These are phyloP conservation scores for Thermoascus crustaceus DNA, from an alignment of 2,329 filamentous ascomycete species.

Conservation along the genomic window DNA sequence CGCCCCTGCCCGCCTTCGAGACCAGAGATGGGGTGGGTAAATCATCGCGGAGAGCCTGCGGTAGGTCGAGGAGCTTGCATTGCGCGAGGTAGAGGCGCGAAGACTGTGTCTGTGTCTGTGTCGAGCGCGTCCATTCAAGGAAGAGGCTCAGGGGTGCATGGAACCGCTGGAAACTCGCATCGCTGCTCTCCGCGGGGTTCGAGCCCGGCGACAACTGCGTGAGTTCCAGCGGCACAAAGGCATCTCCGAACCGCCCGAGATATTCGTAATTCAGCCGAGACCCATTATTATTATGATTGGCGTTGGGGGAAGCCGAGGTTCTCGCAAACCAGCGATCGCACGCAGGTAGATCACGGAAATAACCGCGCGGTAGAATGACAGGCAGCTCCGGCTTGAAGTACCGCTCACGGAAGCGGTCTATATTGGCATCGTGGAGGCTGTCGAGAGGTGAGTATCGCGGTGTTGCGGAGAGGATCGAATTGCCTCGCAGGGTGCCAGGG, in stretches of 20 bases:
- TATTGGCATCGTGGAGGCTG: conserved; percentile 22
- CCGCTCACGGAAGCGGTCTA: conserved; percentile 44
- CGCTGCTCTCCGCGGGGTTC: conserved; percentile 1
- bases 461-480: conserved; percentile 4
- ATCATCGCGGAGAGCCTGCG: conserved; percentile 53
- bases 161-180: conserved; percentile 37
- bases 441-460: conserved; percentile 19
- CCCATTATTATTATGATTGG: too few species aligned
- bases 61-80: conserved; percentile 62
- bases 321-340: conserved; percentile 51
- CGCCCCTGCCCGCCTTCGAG: conserved; percentile 57
- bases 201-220: conserved; percentile 21
- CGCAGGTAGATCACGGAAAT: conserved; percentile 45
- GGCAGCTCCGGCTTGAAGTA: conserved; percentile 49
- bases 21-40: conserved; percentile 62
- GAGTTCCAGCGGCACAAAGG: conserved; percentile 53
- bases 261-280: conserved; percentile 36
- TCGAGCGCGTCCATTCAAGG: conserved; percentile 42
- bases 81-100: conserved; percentile 76
- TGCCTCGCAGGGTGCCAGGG: conserved; percentile 1
- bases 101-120: conserved; percentile 15
- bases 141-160: conserved; percentile 54
- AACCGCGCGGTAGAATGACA: conserved; percentile 40
- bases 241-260: conserved; percentile 38
- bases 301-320: conserved; percentile 21